These are phyloP conservation scores for Podaxis mareebaensis DNA, from an alignment of 768 basidiomycete genomes.

Conservation along the genomic window DNA sequence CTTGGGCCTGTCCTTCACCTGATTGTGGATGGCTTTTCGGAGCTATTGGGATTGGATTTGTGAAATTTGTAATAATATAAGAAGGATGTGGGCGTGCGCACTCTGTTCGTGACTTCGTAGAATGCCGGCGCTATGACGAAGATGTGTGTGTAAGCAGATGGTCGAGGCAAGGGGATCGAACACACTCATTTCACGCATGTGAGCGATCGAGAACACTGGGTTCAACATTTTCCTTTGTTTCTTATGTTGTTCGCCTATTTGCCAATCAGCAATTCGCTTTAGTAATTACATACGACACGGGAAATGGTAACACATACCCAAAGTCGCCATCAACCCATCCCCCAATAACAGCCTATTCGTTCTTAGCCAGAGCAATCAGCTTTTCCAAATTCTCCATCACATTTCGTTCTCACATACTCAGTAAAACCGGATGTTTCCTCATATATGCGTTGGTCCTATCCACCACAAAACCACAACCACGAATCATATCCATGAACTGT, in stretches of 20 bases:
- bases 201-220: conserved; percentile 42
- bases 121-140: conserved; percentile 33
- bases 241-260: conserved; percentile 39
- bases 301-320: conserved; percentile 21
- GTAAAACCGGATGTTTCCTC: conserved; percentile 28
- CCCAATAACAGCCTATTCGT: conserved; percentile 27
- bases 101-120: conserved; percentile 30
- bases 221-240: conserved; percentile 46
- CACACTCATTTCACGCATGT: conserved; percentile 37
- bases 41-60: conserved; percentile 23
- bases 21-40: conserved; percentile 21
- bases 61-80: no score
- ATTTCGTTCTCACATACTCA: conserved; percentile 21
- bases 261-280: background rate
- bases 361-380: conserved; percentile 5
- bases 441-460: conserved; percentile 31
- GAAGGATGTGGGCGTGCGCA: background rate
- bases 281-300: background rate
- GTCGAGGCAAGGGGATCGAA: background rate
- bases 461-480: conserved; percentile 22
- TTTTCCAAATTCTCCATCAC: background rate
- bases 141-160: background rate
- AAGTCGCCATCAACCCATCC: conserved; percentile 27
- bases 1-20: conserved; percentile 29
- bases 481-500: no score